A percentile compares a stretch with the other conserved stretches of the same genome.
phyloP scores from a whole-genome alignment of 352 stramenopile species.

The Aphanomyces invadans region DNA sequence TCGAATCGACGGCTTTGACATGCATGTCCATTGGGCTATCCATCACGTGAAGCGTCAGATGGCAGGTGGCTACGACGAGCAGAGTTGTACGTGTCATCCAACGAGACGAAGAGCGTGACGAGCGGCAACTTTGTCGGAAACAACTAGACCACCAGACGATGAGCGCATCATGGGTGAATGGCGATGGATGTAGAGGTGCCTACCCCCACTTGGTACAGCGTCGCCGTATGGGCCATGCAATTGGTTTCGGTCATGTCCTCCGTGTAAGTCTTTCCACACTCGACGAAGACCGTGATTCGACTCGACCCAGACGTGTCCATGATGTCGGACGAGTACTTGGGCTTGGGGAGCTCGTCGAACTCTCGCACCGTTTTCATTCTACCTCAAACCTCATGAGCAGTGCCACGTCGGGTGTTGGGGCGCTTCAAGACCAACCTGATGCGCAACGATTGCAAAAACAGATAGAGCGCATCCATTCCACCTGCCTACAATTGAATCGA shows the following conservation, averaged over 20 bases:
- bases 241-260: neutral
- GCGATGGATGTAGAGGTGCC: no score
- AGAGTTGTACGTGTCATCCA: neutral
- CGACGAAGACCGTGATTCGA: neutral
- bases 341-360: constrained; percentile 21
- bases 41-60: neutral
- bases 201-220: constrained; percentile 20
- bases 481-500: constrained; percentile 22
- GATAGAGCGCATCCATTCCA: constrained; percentile 13
- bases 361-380: constrained; percentile 8
- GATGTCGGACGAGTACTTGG: neutral
- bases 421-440: constrained; percentile 23
- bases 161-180: neutral
- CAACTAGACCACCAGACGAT: constrained; percentile 8
- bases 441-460: constrained; percentile 9
- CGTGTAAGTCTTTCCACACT: constrained; percentile 20
- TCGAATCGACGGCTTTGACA: constrained; percentile 16
- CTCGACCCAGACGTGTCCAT: neutral
- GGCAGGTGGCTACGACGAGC: neutral
- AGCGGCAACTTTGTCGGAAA: constrained; percentile 16
- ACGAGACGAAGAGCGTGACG: constrained; percentile 13
- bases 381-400: neutral
- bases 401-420: no score
- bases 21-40: constrained; percentile 13
- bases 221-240: neutral